Evolutionary conservation across 176 grass and related monocot genomes (phyloP).

Genomic region (Poa pratensis): DNA sequence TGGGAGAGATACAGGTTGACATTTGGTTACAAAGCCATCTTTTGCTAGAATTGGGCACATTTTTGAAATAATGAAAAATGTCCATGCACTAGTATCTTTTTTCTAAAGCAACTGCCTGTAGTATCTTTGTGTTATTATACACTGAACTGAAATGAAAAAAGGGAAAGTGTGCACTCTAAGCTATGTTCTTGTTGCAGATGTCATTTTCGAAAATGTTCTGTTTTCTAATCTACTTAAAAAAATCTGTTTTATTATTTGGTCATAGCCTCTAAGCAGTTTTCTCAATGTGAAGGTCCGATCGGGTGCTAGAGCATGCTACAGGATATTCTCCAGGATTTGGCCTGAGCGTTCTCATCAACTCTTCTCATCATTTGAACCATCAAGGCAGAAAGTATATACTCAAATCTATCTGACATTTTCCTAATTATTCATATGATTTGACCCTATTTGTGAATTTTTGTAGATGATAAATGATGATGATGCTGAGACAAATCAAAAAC

Average conservation of each 20-base stretch:
- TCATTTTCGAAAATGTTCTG: background rate
- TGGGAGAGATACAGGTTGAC: background rate
- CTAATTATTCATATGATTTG: constrained; percentile 2
- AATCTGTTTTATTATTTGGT: background rate
- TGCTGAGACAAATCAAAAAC: constrained; percentile 57
- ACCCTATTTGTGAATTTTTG: constrained; percentile 27
- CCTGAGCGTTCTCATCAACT: constrained; percentile 70
- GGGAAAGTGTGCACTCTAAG: background rate
- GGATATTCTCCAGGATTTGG: constrained; percentile 86
- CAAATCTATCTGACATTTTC: constrained; percentile 29
- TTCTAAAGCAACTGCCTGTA: background rate
- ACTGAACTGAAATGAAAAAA: background rate
- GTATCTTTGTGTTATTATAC: background rate
- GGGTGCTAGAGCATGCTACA: constrained; percentile 83
- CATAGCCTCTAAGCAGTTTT: constrained; percentile 5
- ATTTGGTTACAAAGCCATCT: constrained; percentile 10
- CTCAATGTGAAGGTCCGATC: constrained; percentile 68
- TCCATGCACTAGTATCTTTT: too few species aligned
- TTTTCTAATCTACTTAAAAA: background rate
- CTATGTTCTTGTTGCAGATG: background rate
- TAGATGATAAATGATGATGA: constrained; percentile 79
- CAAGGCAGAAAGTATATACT: constrained; percentile 79
- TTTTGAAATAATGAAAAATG: background rate
- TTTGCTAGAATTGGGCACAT: background rate
- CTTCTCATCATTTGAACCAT: constrained; percentile 87